Evolutionary conservation across 139 green algal species (phyloP), one percentile per base, ranked within the genome.

Genomic region (Picochlorum sp.): DNA sequence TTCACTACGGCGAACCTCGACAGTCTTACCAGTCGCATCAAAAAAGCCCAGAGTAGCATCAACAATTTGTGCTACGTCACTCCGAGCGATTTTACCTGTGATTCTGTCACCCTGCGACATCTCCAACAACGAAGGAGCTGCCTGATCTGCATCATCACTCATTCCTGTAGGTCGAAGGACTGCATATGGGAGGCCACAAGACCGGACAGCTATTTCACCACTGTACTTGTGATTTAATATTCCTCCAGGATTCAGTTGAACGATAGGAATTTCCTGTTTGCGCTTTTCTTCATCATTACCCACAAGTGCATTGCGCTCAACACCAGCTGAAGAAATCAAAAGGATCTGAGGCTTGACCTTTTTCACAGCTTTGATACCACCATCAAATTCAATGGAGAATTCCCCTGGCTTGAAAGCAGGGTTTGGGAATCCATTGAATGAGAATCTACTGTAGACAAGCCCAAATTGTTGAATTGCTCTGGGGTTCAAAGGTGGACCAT

Each of bases 281-380:
- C 87, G 73, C 1, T 34, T 45, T 63, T 78, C 81, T 5, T 66
- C 80, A 58, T 96, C 81, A 41, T 90, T 73, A 0, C 86, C 86
- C 26, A 95, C 83, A 49, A 85, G 71, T 1, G 85, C 85, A 70
- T 92, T 96, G 50, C 88, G 76, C 80, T 95, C 89, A 41, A 90
- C 81, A 15, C 71, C 86, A 2, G 85, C 87, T 2, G 73, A 83
- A 7, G 81, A 85, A 37, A 89, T 68, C 45, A 84, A 56, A 8
- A 92, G 60, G 9, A 92, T 13, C 24, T 54, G 34, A 0, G 88
- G 83, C 24, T 74, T 73, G 1, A 72, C 67, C n/a, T 63, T 73
- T 2, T 31, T 77, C 77, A 81, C 94, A 0, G 73, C 81, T 7
- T 45, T 14, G 4, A 95, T 77, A 66, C 86, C 88, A 28, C 81